Evolutionary conservation across 768 basidiomycete genomes (phyloP).

Genomic region (Cantharellus anzutake): DNA sequence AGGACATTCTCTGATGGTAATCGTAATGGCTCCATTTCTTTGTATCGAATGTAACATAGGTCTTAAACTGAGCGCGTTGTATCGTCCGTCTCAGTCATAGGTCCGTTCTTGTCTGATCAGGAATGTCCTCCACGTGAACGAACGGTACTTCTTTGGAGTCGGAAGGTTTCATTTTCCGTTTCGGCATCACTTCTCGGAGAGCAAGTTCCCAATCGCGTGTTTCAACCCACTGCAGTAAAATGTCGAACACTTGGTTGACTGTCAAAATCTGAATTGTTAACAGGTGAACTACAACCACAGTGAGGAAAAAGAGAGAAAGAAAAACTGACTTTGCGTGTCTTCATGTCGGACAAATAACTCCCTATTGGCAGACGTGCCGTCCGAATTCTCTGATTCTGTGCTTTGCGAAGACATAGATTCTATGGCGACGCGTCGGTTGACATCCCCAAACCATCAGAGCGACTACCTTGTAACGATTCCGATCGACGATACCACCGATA

Average conservation of each 20-base stretch:
- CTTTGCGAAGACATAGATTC: slow-evolving; percentile 83
- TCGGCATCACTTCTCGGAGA: slow-evolving; percentile 76
- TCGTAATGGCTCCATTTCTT: neutral
- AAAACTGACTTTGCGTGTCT: slow-evolving; percentile 62
- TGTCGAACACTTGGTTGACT: slow-evolving; percentile 92
- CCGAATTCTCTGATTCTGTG: slow-evolving; percentile 47
- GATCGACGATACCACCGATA: slow-evolving; percentile 89
- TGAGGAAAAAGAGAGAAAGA: neutral
- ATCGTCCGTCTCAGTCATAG: neutral
- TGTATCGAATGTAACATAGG: neutral
- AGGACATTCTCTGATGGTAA: slow-evolving; percentile 31
- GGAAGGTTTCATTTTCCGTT: slow-evolving; percentile 57
- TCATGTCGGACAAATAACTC: slow-evolving; percentile 64
- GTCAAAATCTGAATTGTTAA: slow-evolving; percentile 30
- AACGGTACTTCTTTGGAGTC: slow-evolving; percentile 15
- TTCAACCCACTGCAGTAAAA: slow-evolving; percentile 79
- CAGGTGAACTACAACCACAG: neutral
- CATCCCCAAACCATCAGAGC: neutral
- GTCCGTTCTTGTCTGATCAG: neutral
- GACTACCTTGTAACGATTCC: slow-evolving; percentile 82
- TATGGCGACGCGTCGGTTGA: slow-evolving; percentile 16
- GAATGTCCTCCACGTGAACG: neutral
- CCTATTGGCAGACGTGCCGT: slow-evolving; percentile 90
- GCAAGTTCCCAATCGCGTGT: slow-evolving; percentile 72
- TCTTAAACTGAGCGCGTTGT: neutral